Percentiles rank a stretch among this genome's conserved stretches.
Conservation (phyloP, 2,329 filamentous ascomycete species). For the Scedosporium dehoogii region DNA sequence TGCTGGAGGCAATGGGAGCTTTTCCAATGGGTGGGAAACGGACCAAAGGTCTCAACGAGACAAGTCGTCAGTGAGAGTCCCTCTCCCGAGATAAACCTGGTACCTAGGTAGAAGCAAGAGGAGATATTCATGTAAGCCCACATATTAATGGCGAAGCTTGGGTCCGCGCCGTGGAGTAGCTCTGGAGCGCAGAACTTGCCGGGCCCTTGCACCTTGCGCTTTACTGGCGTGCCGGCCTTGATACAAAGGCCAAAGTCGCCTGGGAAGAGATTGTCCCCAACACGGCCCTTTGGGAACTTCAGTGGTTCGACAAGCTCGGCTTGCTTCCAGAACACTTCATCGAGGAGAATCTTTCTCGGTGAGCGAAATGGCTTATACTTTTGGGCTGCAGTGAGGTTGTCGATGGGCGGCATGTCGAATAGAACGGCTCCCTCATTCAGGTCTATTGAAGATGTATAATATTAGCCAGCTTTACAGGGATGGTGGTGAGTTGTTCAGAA, state of each 20-base stretch:
- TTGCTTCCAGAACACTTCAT: not conserved
- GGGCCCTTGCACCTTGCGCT: not conserved
- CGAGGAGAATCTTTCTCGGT: not conserved
- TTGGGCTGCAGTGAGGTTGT: not conserved
- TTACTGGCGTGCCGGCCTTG: not conserved
- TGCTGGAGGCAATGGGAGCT: too few relatives aligned
- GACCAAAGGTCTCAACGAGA: too few relatives aligned
- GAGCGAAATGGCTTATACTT: not conserved
- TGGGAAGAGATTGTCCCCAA: not conserved
- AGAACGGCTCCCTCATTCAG: not conserved
- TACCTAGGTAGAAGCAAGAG: not conserved
- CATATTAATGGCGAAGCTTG: not conserved
- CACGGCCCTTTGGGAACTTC: not conserved
- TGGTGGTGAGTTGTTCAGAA: too few relatives aligned
- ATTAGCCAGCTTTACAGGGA: too few relatives aligned
- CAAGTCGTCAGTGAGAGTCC: too few relatives aligned
- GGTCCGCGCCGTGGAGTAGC: not conserved
- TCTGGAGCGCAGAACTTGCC: not conserved
- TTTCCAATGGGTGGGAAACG: too few relatives aligned
- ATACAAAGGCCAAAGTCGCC: not conserved
- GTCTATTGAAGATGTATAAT: not conserved
- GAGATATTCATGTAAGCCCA: not conserved
- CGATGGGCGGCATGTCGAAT: not conserved
- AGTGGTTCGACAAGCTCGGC: not conserved
- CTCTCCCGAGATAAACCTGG: too few relatives aligned